Base-by-base conservation (phyloP, 345 rosid genomes). In the Citrus mangshanensis region DNA sequence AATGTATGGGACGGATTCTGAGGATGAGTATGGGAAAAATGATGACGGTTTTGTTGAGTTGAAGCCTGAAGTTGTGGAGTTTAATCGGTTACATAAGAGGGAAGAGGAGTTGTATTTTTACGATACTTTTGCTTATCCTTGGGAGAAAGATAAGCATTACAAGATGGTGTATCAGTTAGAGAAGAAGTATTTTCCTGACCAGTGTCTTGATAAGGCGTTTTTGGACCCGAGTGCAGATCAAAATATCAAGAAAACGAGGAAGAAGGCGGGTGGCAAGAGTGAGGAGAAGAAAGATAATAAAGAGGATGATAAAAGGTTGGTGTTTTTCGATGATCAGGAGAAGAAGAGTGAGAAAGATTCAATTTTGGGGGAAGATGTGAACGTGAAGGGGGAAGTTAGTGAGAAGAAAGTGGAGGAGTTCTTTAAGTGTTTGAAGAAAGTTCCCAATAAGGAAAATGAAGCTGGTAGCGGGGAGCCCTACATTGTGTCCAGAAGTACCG, bases 61-160 rank as follows among this genome's bases (percentile, higher is more conserved):
- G 89, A 88, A 89, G 85, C 97, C 98, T 58, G 88, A 93, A 76
- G 93, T 96, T 34, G 95, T 88, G 46, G 92, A 94, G 56, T 94
- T 94, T 49, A 77, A 87, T 72, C 87, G 95, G 82, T 78, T 94
- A 77, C 98, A 96, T 79, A 86, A 96, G 88, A 91, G 98, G 58
- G 97, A 96, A 79, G 97, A 94, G 86, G 97, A 94, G 75, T 78
- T 96, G 84, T 94, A 91, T 81, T 93, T 96, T 55, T 85, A 92
- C 64, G 97, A 96, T 77, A 49, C 95, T 4, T 93, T 96, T 85
- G 91, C 97, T 51, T 91, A 89, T 82, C 98, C 99, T 1, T 94
- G 98, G 99, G 97, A 94, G 86, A 93, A 93, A 79, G 92, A 93
- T 74, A 91, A 91, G 91, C 99, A 94, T 87, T 96, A 96, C 82